Evolutionary conservation across 192 early-diverging fungal species (phyloP).

Genomic region (Thamnidium elegans): DNA sequence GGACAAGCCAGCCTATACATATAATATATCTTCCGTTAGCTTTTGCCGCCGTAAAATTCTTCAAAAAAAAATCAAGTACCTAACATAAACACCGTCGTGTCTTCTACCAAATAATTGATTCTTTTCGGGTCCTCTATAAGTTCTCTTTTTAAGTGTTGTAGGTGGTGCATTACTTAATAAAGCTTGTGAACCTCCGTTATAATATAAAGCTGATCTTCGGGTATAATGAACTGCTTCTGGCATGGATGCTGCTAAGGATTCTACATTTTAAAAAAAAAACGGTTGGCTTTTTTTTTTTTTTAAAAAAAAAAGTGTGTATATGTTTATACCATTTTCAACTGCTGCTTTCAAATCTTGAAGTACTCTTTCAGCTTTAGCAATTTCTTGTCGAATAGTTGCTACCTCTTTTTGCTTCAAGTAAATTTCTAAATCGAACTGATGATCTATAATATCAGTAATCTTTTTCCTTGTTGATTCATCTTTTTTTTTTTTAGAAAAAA

Average conservation of each 20-base stretch:
- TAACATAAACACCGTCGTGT: conserved; percentile 42
- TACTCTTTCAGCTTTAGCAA: conserved; percentile 57
- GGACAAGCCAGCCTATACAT: conserved; percentile 69
- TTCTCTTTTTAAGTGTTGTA: conserved; percentile 32
- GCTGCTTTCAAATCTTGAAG: conserved; percentile 55
- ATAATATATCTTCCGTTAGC: not conserved
- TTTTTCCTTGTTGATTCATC: conserved; percentile 42
- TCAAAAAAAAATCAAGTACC: conserved; percentile 9
- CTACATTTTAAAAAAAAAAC: not conserved
- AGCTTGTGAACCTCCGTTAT: not conserved
- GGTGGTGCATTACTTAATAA: conserved; percentile 3
- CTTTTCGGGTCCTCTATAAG: conserved; percentile 17
- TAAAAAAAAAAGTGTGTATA: not conserved
- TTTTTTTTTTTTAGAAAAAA: not conserved
- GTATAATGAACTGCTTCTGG: conserved; percentile 45
- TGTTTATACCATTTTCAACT: conserved; percentile 48
- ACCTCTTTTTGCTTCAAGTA: conserved; percentile 68
- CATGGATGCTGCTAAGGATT: conserved; percentile 34
- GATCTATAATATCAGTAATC: conserved; percentile 56
- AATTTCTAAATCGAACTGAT: conserved; percentile 79
- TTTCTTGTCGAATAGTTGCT: conserved; percentile 56
- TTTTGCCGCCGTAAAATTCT: too few species aligned
- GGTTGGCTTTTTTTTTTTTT: not conserved
- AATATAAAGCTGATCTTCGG: conserved; percentile 24
- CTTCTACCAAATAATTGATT: conserved; percentile 35